phyloP scores from a whole-genome alignment of 2,329 filamentous ascomycete genomes.

The Sporothrix mexicana region DNA sequence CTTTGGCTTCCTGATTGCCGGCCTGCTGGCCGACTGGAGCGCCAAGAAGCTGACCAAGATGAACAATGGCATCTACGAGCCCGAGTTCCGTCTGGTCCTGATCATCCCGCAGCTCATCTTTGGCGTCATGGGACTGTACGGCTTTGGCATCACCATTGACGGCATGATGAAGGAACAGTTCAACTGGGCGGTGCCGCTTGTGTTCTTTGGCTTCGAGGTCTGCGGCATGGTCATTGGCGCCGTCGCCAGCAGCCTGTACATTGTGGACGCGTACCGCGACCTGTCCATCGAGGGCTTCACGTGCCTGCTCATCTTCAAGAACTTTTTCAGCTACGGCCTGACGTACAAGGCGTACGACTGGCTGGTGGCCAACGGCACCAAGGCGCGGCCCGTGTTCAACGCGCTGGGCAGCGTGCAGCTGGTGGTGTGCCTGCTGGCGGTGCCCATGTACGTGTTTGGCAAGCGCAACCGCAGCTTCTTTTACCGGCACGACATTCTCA shows the following conservation, averaged over 20 bases:
- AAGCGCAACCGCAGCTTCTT: constrained; percentile 79
- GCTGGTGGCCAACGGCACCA: constrained; percentile 70
- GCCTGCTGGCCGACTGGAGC: constrained; percentile 73
- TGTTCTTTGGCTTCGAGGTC: constrained; percentile 85
- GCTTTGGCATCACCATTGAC: constrained; percentile 76
- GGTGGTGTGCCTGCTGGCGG: constrained; percentile 72
- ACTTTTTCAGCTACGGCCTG: constrained; percentile 85
- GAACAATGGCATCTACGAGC: constrained; percentile 86
- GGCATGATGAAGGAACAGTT: constrained; percentile 63
- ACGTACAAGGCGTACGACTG: constrained; percentile 86
- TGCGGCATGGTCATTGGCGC: constrained; percentile 92
- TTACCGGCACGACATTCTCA: constrained; percentile 73
- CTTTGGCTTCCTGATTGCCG: constrained; percentile 76
- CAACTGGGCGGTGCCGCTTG: constrained; percentile 74
- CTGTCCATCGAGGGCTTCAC: constrained; percentile 89
- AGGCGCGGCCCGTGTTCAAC: constrained; percentile 63
- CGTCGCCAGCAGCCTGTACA: constrained; percentile 82
- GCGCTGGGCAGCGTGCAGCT: constrained; percentile 78
- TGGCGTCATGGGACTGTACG: constrained; percentile 78
- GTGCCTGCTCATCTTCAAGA: constrained; percentile 90
- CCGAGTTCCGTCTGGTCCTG: constrained; percentile 85
- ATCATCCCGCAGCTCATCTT: constrained; percentile 82
- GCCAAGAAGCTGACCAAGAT: constrained; percentile 71
- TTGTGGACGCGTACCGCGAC: constrained; percentile 89
- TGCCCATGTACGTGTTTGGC: constrained; percentile 79